Evolutionary conservation across 2,329 filamentous ascomycete species (phyloP).

Genomic region (Colletotrichum sp.): DNA sequence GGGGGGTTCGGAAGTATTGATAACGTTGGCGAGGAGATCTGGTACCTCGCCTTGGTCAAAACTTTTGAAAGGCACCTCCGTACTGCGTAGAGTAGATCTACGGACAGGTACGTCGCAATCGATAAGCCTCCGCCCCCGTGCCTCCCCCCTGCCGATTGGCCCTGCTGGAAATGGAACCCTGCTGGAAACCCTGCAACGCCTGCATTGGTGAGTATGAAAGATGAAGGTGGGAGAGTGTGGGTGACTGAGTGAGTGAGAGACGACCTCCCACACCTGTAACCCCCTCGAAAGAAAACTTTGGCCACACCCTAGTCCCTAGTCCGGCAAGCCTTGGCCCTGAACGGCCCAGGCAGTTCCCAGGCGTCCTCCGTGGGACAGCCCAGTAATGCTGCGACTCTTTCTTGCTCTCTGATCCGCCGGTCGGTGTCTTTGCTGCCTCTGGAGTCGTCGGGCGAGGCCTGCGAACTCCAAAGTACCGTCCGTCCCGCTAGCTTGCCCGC

Average conservation of each 20-base stretch:
- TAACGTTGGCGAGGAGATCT: no score
- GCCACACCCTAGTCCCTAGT: constrained; percentile 10
- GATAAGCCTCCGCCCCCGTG: constrained; percentile 13
- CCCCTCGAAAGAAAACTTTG: constrained; percentile 1
- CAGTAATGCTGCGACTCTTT: constrained; percentile 1
- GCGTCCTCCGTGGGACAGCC: constrained; percentile 9
- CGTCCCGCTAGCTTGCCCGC: constrained; percentile 18
- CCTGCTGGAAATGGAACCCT: not conserved
- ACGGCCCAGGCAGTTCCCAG: not conserved
- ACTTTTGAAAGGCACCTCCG: no score
- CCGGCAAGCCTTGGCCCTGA: constrained; percentile 7
- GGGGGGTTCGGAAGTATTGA: no score
- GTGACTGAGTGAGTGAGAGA: not conserved
- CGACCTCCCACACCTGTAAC: not conserved
- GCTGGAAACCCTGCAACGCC: not conserved
- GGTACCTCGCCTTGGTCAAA: no score
- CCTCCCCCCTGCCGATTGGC: constrained; percentile 6
- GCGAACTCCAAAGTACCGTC: not conserved
- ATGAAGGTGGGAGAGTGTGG: not conserved
- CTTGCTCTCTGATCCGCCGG: not conserved
- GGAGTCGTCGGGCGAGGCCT: constrained; percentile 2
- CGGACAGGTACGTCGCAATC: not conserved
- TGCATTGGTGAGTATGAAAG: not conserved
- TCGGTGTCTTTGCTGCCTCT: not conserved
- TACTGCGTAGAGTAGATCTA: not conserved